phyloP scores from a whole-genome alignment of 371 early-diverging fungal genomes.

The Actinomortierella wolfii region DNA sequence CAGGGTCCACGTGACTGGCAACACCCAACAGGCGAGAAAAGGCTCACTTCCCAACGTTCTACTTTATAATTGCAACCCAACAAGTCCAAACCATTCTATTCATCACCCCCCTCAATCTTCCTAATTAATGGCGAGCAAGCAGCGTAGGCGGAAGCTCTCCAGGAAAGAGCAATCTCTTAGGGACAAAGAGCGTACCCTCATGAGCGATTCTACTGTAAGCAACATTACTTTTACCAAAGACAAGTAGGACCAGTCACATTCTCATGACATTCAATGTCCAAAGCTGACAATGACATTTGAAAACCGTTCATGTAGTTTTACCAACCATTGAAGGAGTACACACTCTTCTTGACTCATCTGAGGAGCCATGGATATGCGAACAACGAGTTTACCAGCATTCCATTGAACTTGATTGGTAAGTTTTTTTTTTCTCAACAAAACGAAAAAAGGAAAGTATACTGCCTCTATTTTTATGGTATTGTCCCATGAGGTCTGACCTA shows the following conservation, averaged over 20 bases:
- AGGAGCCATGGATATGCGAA: slow-evolving; percentile 40
- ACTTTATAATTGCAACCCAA: no score
- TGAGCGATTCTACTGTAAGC: slow-evolving; percentile 34
- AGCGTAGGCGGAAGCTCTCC: slow-evolving; percentile 35
- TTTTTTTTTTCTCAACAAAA: background rate
- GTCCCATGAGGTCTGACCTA: no score
- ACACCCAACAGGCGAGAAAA: no score
- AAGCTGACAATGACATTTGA: no score
- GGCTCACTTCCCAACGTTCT: no score
- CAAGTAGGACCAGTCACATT: no score
- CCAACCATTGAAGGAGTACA: slow-evolving; percentile 40
- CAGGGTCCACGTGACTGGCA: no score
- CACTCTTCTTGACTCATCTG: slow-evolving; percentile 31
- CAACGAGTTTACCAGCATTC: slow-evolving; percentile 51
- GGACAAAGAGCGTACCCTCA: slow-evolving; percentile 32
- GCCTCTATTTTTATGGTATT: no score
- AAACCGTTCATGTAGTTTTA: slow-evolving; percentile 19
- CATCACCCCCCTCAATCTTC: no score
- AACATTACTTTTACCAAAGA: no score
- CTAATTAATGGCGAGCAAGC: slow-evolving; percentile 40
- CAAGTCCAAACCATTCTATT: no score
- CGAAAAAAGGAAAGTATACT: no score
- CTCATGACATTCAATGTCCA: background rate
- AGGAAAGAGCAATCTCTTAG: slow-evolving; percentile 38
- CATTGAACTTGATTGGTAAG: slow-evolving; percentile 58